Evolutionary conservation across 2,329 filamentous ascomycete species (phyloP).

Genomic region (Penicillium sp.): DNA sequence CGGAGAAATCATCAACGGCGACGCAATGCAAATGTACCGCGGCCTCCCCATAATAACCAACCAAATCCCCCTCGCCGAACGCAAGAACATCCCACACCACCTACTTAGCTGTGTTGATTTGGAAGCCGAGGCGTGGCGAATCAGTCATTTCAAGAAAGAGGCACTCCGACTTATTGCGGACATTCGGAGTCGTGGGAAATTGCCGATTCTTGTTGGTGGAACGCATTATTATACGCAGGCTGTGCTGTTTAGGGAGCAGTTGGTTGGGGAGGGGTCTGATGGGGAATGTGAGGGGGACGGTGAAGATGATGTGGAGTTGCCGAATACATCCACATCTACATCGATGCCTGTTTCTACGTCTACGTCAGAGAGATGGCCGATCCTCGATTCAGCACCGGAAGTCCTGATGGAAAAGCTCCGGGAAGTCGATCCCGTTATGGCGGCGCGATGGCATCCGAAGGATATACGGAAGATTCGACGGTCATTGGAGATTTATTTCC

Average conservation of each 20-base stretch:
- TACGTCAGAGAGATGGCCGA: conserved; percentile 62
- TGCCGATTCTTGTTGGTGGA: conserved; percentile 91
- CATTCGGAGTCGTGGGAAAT: conserved; percentile 75
- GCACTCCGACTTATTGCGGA: conserved; percentile 74
- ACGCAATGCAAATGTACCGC: conserved; percentile 96
- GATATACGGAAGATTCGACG: conserved; percentile 88
- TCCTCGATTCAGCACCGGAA: conserved; percentile 74
- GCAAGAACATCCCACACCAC: conserved; percentile 83
- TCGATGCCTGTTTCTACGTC: conserved; percentile 14
- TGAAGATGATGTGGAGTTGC: conserved; percentile 28
- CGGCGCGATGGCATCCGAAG: conserved; percentile 89
- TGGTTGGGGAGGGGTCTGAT: conserved; percentile 55
- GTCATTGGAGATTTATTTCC: conserved; percentile 87
- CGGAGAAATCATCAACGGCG: conserved; percentile 94
- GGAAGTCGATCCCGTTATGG: conserved; percentile 88
- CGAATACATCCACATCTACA: conserved; percentile 21
- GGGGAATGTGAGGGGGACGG: conserved; percentile 31
- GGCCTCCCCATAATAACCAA: conserved; percentile 95
- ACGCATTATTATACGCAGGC: conserved; percentile 95
- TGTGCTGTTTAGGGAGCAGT: conserved; percentile 77
- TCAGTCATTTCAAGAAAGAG: conserved; percentile 75
- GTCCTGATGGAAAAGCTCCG: conserved; percentile 73
- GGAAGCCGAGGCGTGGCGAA: conserved; percentile 80
- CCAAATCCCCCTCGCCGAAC: conserved; percentile 78
- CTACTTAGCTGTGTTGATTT: conserved; percentile 79